phyloP scores from a whole-genome alignment of 169 alveolate genomes.

The Theileria luwenshuni region DNA sequence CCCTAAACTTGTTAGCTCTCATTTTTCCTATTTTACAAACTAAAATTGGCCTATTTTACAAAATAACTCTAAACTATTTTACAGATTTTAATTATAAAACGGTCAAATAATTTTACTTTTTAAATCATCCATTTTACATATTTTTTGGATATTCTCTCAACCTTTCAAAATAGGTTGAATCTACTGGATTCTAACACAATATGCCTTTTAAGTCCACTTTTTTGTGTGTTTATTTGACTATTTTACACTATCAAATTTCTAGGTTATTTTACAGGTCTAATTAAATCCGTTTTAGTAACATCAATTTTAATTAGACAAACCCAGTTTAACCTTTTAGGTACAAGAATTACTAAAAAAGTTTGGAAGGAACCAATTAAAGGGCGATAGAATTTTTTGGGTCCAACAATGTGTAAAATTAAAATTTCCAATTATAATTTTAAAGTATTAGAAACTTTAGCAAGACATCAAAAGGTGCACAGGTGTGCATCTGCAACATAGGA shows the following conservation, averaged over 20 bases:
- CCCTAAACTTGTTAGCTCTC: slow-evolving; percentile 11
- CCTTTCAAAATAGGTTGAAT: too few species aligned
- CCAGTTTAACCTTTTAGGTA: not conserved
- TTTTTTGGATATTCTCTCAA: too few species aligned
- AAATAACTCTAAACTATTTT: not conserved
- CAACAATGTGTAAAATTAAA: not conserved
- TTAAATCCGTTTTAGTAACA: too few species aligned
- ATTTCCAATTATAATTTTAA: not conserved
- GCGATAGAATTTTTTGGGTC: not conserved
- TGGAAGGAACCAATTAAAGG: slow-evolving; percentile 5
- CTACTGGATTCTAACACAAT: too few species aligned
- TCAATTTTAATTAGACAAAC: slow-evolving; percentile 8
- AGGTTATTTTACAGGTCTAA: too few species aligned
- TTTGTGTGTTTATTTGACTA: too few species aligned
- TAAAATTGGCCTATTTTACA: not conserved
- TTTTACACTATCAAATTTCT: too few species aligned
- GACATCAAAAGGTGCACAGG: slow-evolving; percentile 22
- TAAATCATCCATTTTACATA: too few species aligned
- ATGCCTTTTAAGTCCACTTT: too few species aligned
- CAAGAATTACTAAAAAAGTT: not conserved
- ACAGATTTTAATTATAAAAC: slow-evolving; percentile 1
- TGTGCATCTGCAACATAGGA: slow-evolving; percentile 7
- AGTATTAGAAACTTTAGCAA: not conserved
- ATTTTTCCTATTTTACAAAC: not conserved
- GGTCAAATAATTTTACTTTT: too few species aligned